These are phyloP conservation scores for Schwanniomyces occidentalis DNA, from an alignment of 805 yeast genomes.

Conservation along the genomic window DNA sequence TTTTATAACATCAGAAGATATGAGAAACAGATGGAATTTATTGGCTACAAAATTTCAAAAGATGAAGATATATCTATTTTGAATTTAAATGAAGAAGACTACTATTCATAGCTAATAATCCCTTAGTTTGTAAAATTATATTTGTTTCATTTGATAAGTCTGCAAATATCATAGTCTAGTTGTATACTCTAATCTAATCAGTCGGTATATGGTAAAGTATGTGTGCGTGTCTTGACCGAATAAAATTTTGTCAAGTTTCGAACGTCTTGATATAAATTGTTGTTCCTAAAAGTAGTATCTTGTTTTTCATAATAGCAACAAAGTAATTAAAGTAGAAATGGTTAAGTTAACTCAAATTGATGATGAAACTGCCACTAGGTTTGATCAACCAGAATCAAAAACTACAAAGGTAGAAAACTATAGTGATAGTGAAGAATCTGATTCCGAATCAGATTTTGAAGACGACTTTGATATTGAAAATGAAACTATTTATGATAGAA, in stretches of 20 bases:
- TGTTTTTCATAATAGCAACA: no score
- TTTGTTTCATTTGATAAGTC: no score
- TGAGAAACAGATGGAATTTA: conserved; percentile 47
- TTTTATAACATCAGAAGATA: conserved; percentile 70
- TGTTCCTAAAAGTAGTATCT: no score
- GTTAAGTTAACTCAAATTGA: conserved; percentile 74
- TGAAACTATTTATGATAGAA: conserved; percentile 85
- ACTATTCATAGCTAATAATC: neutral
- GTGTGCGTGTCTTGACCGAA: conserved; percentile 4
- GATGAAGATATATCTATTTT: conserved; percentile 18
- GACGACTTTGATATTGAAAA: conserved; percentile 75
- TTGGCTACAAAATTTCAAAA: conserved; percentile 53
- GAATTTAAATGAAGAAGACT: conserved; percentile 14
- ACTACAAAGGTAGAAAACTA: conserved; percentile 25
- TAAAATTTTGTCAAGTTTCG: conserved; percentile 7
- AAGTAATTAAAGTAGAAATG: no score
- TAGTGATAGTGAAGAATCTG: conserved; percentile 34
- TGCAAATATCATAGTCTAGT: no score
- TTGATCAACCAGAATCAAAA: conserved; percentile 25
- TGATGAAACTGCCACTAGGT: conserved; percentile 48
- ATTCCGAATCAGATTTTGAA: conserved; percentile 53
- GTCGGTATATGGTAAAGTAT: no score
- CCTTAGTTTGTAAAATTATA: no score
- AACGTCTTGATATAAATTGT: no score
- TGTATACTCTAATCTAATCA: no score